Percentiles rank a stretch among this genome's conserved stretches.
Evolutionary conservation across 75 land plant species (phyloP).

Genomic region (Picea glauca): DNA sequence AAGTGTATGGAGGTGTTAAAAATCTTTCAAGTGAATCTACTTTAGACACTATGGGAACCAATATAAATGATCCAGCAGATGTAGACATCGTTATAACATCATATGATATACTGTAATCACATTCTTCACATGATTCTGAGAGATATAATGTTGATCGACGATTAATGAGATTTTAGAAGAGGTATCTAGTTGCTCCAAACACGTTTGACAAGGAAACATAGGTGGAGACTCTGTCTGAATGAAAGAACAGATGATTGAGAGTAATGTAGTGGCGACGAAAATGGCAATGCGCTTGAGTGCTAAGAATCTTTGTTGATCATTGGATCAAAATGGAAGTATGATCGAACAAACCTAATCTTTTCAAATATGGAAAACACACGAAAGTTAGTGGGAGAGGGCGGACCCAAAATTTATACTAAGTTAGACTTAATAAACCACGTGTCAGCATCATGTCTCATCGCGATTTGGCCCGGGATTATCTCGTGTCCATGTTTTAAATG

Average conservation of each 20-base stretch:
- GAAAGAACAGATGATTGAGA: conserved; percentile 99
- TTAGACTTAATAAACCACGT: no score
- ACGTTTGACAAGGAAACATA: conserved; percentile 67
- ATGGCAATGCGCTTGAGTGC: conserved; percentile 88
- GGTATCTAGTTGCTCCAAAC: conserved; percentile 94
- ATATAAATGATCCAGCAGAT: conserved; percentile 56
- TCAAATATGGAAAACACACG: no score
- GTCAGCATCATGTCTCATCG: no score
- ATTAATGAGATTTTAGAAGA: conserved; percentile 76
- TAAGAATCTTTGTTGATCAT: conserved; percentile 78
- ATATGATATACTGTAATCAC: conserved; percentile 83
- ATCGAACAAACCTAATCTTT: no score
- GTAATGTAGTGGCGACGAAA: conserved; percentile 74
- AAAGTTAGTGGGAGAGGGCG: no score
- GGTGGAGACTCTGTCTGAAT: conserved; percentile 98
- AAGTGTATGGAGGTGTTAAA: conserved; percentile 86
- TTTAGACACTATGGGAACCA: conserved; percentile 22
- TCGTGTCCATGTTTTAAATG: no score
- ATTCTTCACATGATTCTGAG: conserved; percentile 84
- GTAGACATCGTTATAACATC: conserved; percentile 94
- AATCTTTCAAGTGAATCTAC: conserved; percentile 16
- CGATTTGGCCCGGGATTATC: no score
- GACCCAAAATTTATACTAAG: no score
- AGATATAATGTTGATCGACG: conserved; percentile 68
- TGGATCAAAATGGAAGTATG: no score